Evolutionary conservation across 164 flowering plant genomes (phyloP).

Genomic region (Houttuynia cordata): DNA sequence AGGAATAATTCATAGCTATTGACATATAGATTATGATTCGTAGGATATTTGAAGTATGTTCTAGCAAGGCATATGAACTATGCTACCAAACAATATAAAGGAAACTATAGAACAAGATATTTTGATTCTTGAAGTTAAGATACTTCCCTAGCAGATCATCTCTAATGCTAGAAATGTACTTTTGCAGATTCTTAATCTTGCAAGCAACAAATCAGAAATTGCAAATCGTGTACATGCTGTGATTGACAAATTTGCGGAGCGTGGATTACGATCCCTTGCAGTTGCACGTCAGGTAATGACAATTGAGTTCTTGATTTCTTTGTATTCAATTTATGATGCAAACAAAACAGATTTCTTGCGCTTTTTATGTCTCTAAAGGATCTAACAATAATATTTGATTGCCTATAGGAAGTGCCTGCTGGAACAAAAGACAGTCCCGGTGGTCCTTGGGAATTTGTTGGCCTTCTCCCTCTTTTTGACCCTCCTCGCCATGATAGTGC

Average conservation of each 20-base stretch:
- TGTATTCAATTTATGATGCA: too few relatives aligned
- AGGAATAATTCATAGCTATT: too few relatives aligned
- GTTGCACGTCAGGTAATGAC: conserved; percentile 48
- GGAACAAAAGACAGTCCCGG: conserved; percentile 47
- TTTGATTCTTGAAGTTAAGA: background rate
- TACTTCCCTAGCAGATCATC: background rate
- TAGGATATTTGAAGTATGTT: background rate
- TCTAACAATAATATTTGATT: background rate
- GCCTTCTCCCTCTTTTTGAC: conserved; percentile 60
- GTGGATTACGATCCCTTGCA: conserved; percentile 56
- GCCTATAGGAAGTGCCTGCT: conserved; percentile 41
- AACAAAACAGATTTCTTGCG: too few relatives aligned
- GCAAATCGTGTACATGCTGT: conserved; percentile 32
- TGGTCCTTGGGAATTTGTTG: conserved; percentile 63
- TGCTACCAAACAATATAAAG: background rate
- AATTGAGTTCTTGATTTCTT: background rate
- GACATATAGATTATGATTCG: too few relatives aligned
- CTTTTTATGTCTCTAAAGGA: background rate
- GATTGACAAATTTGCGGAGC: conserved; percentile 58
- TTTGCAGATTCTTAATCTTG: conserved; percentile 41
- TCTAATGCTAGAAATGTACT: too few relatives aligned
- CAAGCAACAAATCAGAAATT: conserved; percentile 35
- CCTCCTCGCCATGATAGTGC: conserved; percentile 74
- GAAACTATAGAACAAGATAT: background rate
- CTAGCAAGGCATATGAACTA: background rate